These are phyloP conservation scores for Erodium moschatum DNA, from an alignment of 441 rosid species.

Conservation along the genomic window DNA sequence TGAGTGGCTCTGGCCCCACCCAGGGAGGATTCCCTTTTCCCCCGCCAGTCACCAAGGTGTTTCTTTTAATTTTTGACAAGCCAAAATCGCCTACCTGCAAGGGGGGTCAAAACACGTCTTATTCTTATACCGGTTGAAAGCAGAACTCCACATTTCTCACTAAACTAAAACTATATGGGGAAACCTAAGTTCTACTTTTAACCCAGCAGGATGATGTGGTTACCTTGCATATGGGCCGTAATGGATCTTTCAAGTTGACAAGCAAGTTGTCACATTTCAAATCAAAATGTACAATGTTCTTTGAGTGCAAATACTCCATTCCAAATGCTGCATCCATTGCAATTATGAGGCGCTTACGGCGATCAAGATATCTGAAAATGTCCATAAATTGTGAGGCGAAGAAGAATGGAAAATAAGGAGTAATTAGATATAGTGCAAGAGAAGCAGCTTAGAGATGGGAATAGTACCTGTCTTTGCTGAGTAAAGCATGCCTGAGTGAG, in stretches of 20 bases:
- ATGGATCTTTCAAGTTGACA: constrained; percentile 71
- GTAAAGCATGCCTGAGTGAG: constrained; percentile 55
- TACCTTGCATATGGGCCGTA: constrained; percentile 69
- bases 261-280: constrained; percentile 70
- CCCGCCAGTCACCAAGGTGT: constrained; percentile 59
- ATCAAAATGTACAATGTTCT: constrained; percentile 65
- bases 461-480: constrained; percentile 50
- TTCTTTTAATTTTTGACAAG: constrained; percentile 60
- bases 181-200: neutral
- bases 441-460: neutral
- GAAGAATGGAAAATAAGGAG: constrained; percentile 9
- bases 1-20: constrained; percentile 29
- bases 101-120: constrained; percentile 7
- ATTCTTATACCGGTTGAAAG: neutral
- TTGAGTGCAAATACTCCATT: constrained; percentile 68
- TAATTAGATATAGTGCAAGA: neutral
- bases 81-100: constrained; percentile 61
- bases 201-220: constrained; percentile 1
- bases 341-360: constrained; percentile 47
- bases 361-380: constrained; percentile 42
- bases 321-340: constrained; percentile 76
- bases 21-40: constrained; percentile 69
- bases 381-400: neutral
- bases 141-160: constrained; percentile 4
- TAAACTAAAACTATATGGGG: neutral